phyloP scores from a whole-genome alignment of 140 eudicot genomes.

The Ambrosia hybrid region DNA sequence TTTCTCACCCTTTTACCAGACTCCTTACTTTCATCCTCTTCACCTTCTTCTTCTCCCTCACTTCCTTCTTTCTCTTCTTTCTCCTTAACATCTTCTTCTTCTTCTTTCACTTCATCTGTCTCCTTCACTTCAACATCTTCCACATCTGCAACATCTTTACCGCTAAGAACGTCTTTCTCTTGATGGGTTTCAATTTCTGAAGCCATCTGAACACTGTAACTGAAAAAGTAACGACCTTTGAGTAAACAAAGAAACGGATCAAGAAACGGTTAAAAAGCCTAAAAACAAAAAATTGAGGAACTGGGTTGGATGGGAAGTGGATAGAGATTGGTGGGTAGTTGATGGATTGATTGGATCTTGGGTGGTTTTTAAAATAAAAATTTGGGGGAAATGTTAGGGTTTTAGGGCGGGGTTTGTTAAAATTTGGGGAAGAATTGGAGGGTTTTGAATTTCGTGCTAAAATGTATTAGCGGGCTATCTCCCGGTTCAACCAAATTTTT shows the following conservation, averaged over 20 bases:
- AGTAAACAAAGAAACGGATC: background rate
- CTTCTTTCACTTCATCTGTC: constrained; percentile 18
- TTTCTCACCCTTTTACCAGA: constrained; percentile 22
- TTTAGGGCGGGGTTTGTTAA: constrained; percentile 34
- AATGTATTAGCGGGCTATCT: constrained; percentile 30
- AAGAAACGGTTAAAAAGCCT: background rate
- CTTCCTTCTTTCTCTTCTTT: constrained; percentile 25
- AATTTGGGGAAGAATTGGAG: too few species aligned
- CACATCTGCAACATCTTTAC: constrained; percentile 15
- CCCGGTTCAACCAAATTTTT: constrained; percentile 21
- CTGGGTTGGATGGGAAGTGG: too few species aligned
- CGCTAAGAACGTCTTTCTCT: constrained; percentile 14
- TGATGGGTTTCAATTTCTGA: constrained; percentile 56
- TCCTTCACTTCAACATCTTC: constrained; percentile 28
- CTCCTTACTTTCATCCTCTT: constrained; percentile 13
- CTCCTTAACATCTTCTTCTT: constrained; percentile 11
- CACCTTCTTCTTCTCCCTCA: constrained; percentile 24
- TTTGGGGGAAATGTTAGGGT: too few species aligned
- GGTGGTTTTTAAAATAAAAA: too few species aligned
- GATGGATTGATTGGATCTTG: too few species aligned
- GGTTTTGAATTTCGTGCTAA: too few species aligned
- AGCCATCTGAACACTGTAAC: constrained; percentile 35
- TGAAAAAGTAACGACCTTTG: background rate
- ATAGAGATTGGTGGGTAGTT: too few species aligned
- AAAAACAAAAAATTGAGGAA: too few species aligned